Base-by-base conservation (phyloP, 2,329 filamentous ascomycete genomes). In the Ophiostoma novo-ulmi region DNA sequence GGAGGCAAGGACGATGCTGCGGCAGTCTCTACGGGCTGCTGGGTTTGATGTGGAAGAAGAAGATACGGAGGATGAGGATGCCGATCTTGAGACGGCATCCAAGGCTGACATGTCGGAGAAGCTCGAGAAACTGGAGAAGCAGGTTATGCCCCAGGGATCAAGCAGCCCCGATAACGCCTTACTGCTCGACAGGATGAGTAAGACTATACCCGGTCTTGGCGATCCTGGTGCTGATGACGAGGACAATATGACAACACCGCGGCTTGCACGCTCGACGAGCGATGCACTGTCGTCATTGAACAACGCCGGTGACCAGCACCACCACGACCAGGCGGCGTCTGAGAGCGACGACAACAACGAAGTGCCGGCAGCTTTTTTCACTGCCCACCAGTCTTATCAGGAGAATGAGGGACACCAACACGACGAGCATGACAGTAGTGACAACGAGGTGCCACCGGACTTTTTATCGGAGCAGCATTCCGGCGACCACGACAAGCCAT, bases 371-470 rank as follows among this genome's bases (percentile, higher is more conserved):
- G 81, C 82, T 71, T 74, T 83, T 22, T 75, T 84, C 6, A 76
- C 79, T 3, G 78, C 79, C 1, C 77, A 75, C 66, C 73, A 41
- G 67, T 73, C 69, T 2, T 75, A 76, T 63, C 73, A 77, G 66
- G 78, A 79, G 22, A 81, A 73, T 6, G 63, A 65, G 0, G 63
- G 17, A 8, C 75, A 79, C 69, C 31, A 31, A 5, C 44, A 73
- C 6, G 63, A 65, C 63, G 63, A 22, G 63, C 75, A 79, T 68
- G 79, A 79, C 58, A 82, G 68, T 70, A 74, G 80, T 73, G 82
- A 82, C 72, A 84, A 84, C 67, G 84, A 84, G 69, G 80, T 87
- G 8, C 84, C 85, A 0, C 77, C 78, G 0, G 84, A 87, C 71
- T 86, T 87, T 73, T 73, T 87, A 7, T 81, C 81, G 31, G 58